Base-by-base conservation (phyloP, 768 basidiomycete genomes). In the Termitomyces sp. region DNA sequence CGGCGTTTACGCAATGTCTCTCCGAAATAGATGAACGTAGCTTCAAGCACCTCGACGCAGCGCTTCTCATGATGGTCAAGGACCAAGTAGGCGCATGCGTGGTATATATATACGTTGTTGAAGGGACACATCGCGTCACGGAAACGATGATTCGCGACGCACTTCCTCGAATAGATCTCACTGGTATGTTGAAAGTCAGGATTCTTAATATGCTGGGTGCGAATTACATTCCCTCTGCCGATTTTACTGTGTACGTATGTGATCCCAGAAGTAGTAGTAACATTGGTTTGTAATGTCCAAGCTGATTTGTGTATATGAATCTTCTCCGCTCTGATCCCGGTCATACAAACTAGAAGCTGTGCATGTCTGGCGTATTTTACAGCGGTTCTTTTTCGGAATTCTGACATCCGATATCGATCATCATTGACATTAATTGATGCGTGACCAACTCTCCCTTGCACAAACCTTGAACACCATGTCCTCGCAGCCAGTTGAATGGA, bases 401-500 rank as follows among this genome's bases (percentile, higher is more conserved):
- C 12, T 16, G 12, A 16, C 14, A 36, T 35, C 36, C 5, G 36
- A 14, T 36, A 24, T 22, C 20, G 43, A 44, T 44, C 43, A 43
- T 18, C 42, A 24, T 42, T 42, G 38, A 40, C 6, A 22, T 10
- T 6, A 43, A 20, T n/a, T 7, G 12, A 42, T 20, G 20, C 42
- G 40, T 43, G n/a, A 43, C 5, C 20, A 42, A 42, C 0, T 20
- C 14, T 7, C 1, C 20, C 8, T 22, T 44, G 43, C 43, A 44
- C 43, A 6, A 24, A 44, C 20, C 20, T 42, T 40, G 38, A 38
- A 38, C 36, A 52, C 5, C 38, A 53, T 53, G 52, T 28, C 52
- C 3, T 53, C 52, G 2, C 52, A 42, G 18, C 26, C 52, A 20
- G 6, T 61, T 7, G 16, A 45, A 5, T 95, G 94, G 94, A 72